A percentile compares a stretch with the other conserved stretches of the same genome.
Conservation (phyloP, 2,329 filamentous ascomycete genomes). For the Colletotrichum simmondsii region DNA sequence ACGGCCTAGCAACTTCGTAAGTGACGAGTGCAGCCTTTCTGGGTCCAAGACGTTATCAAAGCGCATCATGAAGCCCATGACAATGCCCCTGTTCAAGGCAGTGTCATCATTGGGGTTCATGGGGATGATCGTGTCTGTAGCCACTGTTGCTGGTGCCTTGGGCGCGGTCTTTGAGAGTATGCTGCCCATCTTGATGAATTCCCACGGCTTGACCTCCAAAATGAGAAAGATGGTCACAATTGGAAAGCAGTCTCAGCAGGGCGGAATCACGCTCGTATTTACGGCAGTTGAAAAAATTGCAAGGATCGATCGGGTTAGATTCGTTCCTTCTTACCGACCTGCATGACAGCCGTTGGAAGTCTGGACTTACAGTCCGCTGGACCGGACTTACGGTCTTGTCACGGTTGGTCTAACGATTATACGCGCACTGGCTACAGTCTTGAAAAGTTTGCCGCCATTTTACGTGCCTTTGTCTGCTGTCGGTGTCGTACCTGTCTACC, state of each 20-base stretch:
- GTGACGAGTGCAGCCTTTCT: conserved; percentile 33
- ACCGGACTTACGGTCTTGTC: not conserved
- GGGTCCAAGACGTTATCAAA: conserved; percentile 43
- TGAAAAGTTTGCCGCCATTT: no score
- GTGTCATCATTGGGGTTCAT: conserved; percentile 44
- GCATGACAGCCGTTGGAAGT: not conserved
- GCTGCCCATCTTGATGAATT: not conserved
- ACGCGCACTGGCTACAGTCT: not conserved
- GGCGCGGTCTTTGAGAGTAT: not conserved
- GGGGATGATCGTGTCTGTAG: conserved; percentile 41
- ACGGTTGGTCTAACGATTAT: not conserved
- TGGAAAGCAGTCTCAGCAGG: not conserved
- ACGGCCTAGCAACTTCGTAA: conserved; percentile 33
- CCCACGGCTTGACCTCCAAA: not conserved
- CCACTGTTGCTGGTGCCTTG: not conserved
- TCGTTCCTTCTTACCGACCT: not conserved
- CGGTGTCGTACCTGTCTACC: not conserved
- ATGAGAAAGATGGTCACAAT: not conserved
- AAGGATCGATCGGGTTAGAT: not conserved
- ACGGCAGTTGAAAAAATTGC: not conserved
- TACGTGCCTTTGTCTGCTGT: no score
- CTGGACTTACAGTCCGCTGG: not conserved
- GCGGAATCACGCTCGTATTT: not conserved
- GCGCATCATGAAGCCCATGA: conserved; percentile 43
- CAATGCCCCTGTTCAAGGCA: conserved; percentile 35